Evolutionary conservation across 2,329 filamentous ascomycete genomes (phyloP), one percentile per base, ranked within the genome.

Genomic region (Nannizziopsis arthrosporioides): DNA sequence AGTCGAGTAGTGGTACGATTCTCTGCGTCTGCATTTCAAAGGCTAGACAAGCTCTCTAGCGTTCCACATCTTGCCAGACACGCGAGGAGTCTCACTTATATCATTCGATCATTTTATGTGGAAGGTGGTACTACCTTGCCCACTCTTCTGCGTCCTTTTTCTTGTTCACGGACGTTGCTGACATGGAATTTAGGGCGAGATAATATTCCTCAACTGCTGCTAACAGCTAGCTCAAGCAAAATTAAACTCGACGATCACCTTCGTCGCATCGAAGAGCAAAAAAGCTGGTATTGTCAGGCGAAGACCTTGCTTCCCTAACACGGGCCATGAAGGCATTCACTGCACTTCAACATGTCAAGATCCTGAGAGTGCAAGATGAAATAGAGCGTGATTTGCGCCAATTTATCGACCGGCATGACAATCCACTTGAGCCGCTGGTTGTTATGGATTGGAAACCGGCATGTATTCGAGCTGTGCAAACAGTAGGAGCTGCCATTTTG

Each of bases 321-420:
- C 69, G 71, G 49, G 77, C 77, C 14, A 71, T 81, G 52, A 64
- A 67, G 31, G 73, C 74, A 1, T 83, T 84, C 56, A 73, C 70
- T 1, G 71, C 72, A 22, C 69, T 84, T 9, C 76, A 81, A 56
- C 75, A 82, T 57, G 72, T 84, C 44, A 78, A 82, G 52, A 72
- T 84, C 11, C 70, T 84, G 19, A 74, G 77, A 5, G 65, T 82
- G 10, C 74, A 78, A 53, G 78, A 82, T 51, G 67, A 73, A 51
- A 70, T 76, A 51, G 79, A 82, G 56, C 70, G 71, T 41, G 63
- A 69, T 17, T 67, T 81, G 11, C 65, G 76, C 40, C 65, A 69
- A 12, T 75, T 74, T 53, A 68, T 80, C 39, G 67, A 69, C 41
- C 63, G 70, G 42, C 68, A 72, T 49, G 67, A 70, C 39, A 62